Conservation (phyloP, 352 stramenopile species). For the Pythium oligandrum region DNA sequence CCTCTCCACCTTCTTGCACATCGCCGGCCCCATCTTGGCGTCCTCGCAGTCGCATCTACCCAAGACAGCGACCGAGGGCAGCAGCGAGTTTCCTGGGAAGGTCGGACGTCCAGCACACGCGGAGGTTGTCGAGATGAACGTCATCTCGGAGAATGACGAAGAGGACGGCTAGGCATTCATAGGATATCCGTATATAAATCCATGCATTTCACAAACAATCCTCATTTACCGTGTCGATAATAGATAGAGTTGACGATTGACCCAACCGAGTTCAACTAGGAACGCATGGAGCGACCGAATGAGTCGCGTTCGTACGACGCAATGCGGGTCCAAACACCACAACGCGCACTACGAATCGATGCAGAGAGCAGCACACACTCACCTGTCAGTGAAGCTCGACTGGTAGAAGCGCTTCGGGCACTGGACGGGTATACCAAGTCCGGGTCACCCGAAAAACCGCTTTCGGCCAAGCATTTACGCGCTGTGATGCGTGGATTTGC, state of each 20-base stretch:
- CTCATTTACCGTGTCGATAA: too few relatives aligned
- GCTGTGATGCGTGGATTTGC: slow-evolving; percentile 9
- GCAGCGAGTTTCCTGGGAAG: slow-evolving; percentile 60
- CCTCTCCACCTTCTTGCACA: slow-evolving; percentile 82
- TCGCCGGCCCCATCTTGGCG: slow-evolving; percentile 85
- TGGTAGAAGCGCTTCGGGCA: slow-evolving; percentile 37
- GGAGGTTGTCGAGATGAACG: slow-evolving; percentile 75
- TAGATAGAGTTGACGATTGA: too few relatives aligned
- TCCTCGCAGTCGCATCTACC: slow-evolving; percentile 76
- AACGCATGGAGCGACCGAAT: too few relatives aligned
- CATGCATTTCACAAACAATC: too few relatives aligned
- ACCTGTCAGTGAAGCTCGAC: slow-evolving; percentile 17
- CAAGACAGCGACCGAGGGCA: slow-evolving; percentile 46
- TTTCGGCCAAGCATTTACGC: slow-evolving; percentile 1
- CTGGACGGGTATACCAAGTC: slow-evolving; percentile 22
- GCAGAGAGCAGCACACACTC: background rate
- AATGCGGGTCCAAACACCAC: too few relatives aligned
- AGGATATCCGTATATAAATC: too few relatives aligned
- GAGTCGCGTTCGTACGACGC: too few relatives aligned
- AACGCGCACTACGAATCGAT: too few relatives aligned
- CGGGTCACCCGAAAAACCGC: background rate
- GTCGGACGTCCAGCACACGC: slow-evolving; percentile 21
- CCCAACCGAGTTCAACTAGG: too few relatives aligned
- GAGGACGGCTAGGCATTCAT: slow-evolving; percentile 33
- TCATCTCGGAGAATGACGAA: slow-evolving; percentile 77